These are phyloP conservation scores for Xylariales sp. DNA, from an alignment of 2,329 filamentous ascomycete species.

Conservation along the genomic window DNA sequence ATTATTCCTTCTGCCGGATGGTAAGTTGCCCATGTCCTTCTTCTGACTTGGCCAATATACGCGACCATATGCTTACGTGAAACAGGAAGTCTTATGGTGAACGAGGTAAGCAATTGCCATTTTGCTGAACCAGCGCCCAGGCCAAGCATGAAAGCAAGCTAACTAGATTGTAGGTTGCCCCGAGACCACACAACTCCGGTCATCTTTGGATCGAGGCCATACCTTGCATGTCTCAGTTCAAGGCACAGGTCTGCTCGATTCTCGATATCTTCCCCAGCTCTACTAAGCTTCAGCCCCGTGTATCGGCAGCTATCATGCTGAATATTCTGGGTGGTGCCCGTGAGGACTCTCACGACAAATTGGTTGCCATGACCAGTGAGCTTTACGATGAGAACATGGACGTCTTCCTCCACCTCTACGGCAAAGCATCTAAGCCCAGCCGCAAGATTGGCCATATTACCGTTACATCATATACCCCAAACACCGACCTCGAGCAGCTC, in stretches of 20 bases:
- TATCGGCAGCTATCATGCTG: constrained; percentile 67
- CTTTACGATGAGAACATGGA: constrained; percentile 41
- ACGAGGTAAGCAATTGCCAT: too few relatives aligned
- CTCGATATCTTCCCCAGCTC: constrained; percentile 59
- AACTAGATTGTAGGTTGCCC: too few relatives aligned
- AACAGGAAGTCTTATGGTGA: neutral
- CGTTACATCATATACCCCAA: constrained; percentile 64
- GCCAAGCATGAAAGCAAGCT: too few relatives aligned
- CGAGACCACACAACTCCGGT: constrained; percentile 72
- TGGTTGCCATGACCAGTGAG: constrained; percentile 41
- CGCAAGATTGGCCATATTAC: constrained; percentile 97
- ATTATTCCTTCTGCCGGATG: constrained; percentile 80
- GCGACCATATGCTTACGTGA: neutral
- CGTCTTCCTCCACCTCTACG: constrained; percentile 77
- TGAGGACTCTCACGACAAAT: constrained; percentile 54
- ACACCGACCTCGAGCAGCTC: constrained; percentile 54
- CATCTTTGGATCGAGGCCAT: constrained; percentile 95
- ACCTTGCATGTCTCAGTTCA: constrained; percentile 81
- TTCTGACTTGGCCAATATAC: neutral
- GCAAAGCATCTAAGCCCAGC: constrained; percentile 80
- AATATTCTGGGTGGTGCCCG: constrained; percentile 72
- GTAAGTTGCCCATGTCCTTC: constrained; percentile 33
- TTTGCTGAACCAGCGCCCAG: too few relatives aligned
- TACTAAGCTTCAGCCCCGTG: constrained; percentile 52
- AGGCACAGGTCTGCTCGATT: constrained; percentile 83